Percentiles rank a stretch among this genome's conserved stretches.
Evolutionary conservation across 1,139 yeast genomes (phyloP).

Genomic region (Geotrichum reessii): DNA sequence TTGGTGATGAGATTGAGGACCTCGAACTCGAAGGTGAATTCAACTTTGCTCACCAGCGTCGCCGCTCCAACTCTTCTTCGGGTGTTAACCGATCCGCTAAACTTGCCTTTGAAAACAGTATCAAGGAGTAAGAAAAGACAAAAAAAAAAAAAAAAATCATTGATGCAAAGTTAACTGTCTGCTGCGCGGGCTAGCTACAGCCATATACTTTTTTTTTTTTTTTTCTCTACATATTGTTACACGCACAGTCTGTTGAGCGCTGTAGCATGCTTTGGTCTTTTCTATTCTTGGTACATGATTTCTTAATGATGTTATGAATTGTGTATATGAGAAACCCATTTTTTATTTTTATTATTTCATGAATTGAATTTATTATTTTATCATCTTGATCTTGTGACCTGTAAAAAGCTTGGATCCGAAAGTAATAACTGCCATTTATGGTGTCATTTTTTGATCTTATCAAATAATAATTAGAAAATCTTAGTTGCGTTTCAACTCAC

Average conservation of each 20-base stretch:
- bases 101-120: not conserved
- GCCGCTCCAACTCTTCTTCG: slow-evolving; percentile 47
- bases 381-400: not conserved
- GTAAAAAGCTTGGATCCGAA: not conserved
- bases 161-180: not conserved
- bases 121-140: not conserved
- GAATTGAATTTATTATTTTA: not conserved
- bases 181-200: not conserved
- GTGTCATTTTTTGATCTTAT: not conserved
- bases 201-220: too few relatives aligned
- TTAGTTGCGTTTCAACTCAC: too few relatives aligned
- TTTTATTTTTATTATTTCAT: not conserved
- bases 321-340: not conserved
- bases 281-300: not conserved
- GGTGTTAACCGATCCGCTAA: slow-evolving; percentile 25
- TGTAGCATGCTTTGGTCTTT: not conserved
- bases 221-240: too few relatives aligned
- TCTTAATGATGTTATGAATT: not conserved
- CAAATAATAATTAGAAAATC: too few relatives aligned
- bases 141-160: not conserved
- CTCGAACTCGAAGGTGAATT: slow-evolving; percentile 37
- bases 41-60: slow-evolving; percentile 37
- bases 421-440: not conserved
- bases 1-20: slow-evolving; percentile 40
- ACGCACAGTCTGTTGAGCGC: not conserved